Base-by-base conservation (phyloP, 2,329 filamentous ascomycete genomes). In the Fusarium tjaetaba region DNA sequence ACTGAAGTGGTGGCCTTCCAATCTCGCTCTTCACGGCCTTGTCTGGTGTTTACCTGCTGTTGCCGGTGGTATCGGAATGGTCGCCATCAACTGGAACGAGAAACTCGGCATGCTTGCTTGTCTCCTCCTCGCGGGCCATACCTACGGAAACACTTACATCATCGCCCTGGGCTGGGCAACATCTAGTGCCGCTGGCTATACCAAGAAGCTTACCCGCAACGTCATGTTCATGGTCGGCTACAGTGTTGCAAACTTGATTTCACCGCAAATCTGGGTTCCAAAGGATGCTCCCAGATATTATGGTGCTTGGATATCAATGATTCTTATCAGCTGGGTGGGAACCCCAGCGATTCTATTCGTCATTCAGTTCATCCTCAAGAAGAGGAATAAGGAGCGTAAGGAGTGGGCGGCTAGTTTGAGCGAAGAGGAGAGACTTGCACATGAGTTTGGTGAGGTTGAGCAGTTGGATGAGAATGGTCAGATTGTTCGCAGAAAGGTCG, bases 161-260 rank as follows among this genome's bases (percentile, higher is more conserved):
- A 68, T 68, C 5, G 65, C 65, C 5, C 5, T 68, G 26, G 65
- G 65, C 2, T 68, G 65, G 65, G 65, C 65, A 18, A 68, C 65
- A 20, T 68, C 65, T 3, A 68, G 63, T 28, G 65, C 65, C 11
- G 65, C 65, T 10, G 65, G 65, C 6, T 68, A 68, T 10, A 68
- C 65, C 7, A 85, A 85, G 73, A 85, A 85, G 68, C 81, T 84
- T 5, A 84, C 83, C 7, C 79, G 82, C 2, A 84, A 83, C 16
- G 83, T 79, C 18, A 78, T 84, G 75, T 83, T 83, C 55, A 82
- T 83, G 76, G 66, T 83, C 1, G 84, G 82, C 2, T 81, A 81
- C 15, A 79, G 80, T 15, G 65, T 81, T 2, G 77, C 78, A 7
- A 83, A 82, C 36, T 79, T 84, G 11, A 76, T 82, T 4, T 81